These are phyloP conservation scores for Xylaria sp. DNA, from an alignment of 495 filamentous ascomycete genomes.

Conservation along the genomic window DNA sequence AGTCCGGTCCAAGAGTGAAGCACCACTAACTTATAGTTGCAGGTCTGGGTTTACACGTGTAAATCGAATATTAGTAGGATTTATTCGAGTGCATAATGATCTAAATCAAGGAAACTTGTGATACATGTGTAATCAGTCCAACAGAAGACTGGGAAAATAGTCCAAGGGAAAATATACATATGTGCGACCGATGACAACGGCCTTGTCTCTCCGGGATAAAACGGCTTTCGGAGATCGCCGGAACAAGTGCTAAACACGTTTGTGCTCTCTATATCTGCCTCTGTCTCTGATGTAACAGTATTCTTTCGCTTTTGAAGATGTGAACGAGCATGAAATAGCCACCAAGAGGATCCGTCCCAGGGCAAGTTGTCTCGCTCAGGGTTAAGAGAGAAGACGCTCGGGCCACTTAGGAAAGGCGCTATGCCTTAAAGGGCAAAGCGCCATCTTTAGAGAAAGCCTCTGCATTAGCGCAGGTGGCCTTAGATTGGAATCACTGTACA, in stretches of 20 bases:
- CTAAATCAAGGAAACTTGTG: not conserved
- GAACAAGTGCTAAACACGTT: not conserved
- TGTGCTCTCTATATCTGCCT: not conserved
- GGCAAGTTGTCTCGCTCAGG: not conserved
- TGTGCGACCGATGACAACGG: not conserved
- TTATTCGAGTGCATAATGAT: not conserved
- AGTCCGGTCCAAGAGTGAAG: not conserved
- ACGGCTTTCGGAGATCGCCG: not conserved
- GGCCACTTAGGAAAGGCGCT: not conserved
- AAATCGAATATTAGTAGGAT: not conserved
- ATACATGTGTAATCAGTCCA: not conserved
- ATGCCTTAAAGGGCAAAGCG: conserved; percentile 5
- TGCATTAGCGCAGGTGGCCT: conserved; percentile 16
- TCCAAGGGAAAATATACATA: not conserved
- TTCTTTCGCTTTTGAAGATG: not conserved
- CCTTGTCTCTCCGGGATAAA: not conserved
- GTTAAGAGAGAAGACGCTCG: not conserved
- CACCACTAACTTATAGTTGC: not conserved
- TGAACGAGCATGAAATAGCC: not conserved
- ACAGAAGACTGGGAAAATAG: not conserved
- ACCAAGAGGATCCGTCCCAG: not conserved
- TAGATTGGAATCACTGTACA: not conserved
- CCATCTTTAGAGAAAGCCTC: not conserved
- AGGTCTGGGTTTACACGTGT: not conserved
- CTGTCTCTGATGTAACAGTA: not conserved